These are phyloP conservation scores for Fistulifera solaris DNA, from an alignment of 108 stramenopile genomes.

Conservation along the genomic window DNA sequence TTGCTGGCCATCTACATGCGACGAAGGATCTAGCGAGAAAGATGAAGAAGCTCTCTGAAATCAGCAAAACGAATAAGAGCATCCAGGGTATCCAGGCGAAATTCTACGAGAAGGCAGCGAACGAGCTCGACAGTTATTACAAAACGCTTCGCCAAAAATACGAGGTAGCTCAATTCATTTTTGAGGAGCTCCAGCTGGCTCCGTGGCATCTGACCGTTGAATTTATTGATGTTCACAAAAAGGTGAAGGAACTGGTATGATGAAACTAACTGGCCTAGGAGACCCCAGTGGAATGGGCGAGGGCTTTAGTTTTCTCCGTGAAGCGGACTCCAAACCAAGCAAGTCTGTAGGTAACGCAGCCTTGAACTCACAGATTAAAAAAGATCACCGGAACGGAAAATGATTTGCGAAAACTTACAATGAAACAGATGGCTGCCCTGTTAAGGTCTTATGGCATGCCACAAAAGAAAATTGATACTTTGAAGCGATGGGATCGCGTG, in stretches of 20 bases:
- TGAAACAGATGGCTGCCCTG: conserved; percentile 81
- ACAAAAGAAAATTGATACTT: conserved; percentile 68
- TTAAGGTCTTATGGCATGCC: conserved; percentile 78
- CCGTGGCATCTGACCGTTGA: conserved; percentile 81
- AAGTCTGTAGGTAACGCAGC: conserved; percentile 39
- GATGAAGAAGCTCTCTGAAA: conserved; percentile 54
- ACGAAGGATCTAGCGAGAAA: conserved; percentile 40
- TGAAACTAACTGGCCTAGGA: conserved; percentile 82
- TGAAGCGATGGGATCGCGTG: conserved; percentile 90
- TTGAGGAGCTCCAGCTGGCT: conserved; percentile 71
- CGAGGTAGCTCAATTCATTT: conserved; percentile 81
- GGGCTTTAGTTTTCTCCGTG: conserved; percentile 66
- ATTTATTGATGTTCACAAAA: conserved; percentile 85
- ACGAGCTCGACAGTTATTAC: conserved; percentile 42
- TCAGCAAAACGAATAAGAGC: conserved; percentile 33
- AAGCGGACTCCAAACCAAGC: conserved; percentile 54
- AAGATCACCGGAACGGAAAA: conserved; percentile 81
- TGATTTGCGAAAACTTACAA: conserved; percentile 85
- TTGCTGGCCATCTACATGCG: conserved; percentile 64
- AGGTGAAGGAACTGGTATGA: conserved; percentile 72
- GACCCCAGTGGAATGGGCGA: conserved; percentile 80
- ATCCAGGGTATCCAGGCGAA: conserved; percentile 27
- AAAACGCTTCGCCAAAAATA: conserved; percentile 60
- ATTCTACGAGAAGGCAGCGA: conserved; percentile 54
- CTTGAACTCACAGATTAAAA: conserved; percentile 63